These are phyloP conservation scores for Xylaria sp. DNA, from an alignment of 2,329 filamentous ascomycete genomes.

Conservation along the genomic window DNA sequence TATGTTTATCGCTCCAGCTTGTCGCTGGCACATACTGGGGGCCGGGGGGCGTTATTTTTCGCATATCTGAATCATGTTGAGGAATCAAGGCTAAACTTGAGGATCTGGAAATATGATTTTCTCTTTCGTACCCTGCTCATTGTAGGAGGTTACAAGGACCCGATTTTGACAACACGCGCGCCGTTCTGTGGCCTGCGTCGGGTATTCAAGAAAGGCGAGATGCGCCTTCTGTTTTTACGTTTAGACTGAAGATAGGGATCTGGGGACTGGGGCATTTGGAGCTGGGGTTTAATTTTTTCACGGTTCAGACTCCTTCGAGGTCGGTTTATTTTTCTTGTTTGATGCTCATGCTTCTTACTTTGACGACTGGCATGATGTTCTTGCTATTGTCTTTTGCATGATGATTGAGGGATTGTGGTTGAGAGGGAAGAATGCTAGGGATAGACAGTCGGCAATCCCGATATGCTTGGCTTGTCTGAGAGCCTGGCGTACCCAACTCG, in stretches of 20 bases:
- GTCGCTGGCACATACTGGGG: background rate
- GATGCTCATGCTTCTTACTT: slow-evolving; percentile 40
- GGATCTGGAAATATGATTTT: slow-evolving; percentile 14
- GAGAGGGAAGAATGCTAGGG: slow-evolving; percentile 24
- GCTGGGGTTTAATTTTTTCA: slow-evolving; percentile 31
- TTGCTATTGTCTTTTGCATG: slow-evolving; percentile 37
- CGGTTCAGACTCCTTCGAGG: slow-evolving; percentile 18
- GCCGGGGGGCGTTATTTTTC: background rate
- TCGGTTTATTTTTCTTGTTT: slow-evolving; percentile 14
- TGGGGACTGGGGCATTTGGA: slow-evolving; percentile 25
- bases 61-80: slow-evolving; percentile 1
- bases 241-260: slow-evolving; percentile 34
- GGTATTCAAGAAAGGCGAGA: slow-evolving; percentile 1
- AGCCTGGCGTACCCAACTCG: background rate
- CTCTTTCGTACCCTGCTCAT: slow-evolving; percentile 1
- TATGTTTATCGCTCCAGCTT: background rate
- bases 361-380: slow-evolving; percentile 48
- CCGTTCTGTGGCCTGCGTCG: background rate
- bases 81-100: slow-evolving; percentile 17
- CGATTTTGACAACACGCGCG: background rate
- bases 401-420: slow-evolving; percentile 25
- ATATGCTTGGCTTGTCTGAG: background rate
- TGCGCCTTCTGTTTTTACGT: slow-evolving; percentile 32
- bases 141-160: background rate
- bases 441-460: background rate